These are phyloP conservation scores for Cudoniella acicularis DNA, from an alignment of 495 filamentous ascomycete species.

Conservation along the genomic window DNA sequence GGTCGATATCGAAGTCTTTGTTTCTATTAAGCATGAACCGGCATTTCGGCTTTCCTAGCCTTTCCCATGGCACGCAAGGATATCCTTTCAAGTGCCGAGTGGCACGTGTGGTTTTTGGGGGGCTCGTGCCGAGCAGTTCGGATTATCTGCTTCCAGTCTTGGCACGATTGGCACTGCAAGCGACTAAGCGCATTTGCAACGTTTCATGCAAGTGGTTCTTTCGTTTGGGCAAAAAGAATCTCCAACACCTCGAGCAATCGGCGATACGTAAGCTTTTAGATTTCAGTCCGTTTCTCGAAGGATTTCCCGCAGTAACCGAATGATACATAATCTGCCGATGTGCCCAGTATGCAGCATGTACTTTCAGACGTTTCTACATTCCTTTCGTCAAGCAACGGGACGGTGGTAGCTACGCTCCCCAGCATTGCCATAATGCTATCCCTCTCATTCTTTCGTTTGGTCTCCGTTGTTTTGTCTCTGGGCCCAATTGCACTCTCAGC, in stretches of 20 bases:
- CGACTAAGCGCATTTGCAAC: not conserved
- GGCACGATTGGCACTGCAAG: not conserved
- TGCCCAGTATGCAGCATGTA: not conserved
- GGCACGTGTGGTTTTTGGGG: not conserved
- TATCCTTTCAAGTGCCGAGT: not conserved
- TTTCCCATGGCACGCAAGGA: not conserved
- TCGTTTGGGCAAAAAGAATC: not conserved
- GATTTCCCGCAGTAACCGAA: no score
- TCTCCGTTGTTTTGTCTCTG: not conserved
- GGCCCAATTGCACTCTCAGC: not conserved
- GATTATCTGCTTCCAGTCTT: not conserved
- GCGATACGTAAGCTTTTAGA: not conserved
- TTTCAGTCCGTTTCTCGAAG: no score
- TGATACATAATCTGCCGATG: not conserved
- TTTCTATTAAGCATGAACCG: not conserved
- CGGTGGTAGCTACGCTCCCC: not conserved
- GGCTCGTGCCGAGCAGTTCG: not conserved
- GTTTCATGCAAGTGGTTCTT: not conserved
- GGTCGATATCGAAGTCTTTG: not conserved
- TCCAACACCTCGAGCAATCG: not conserved
- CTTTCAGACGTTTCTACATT: not conserved
- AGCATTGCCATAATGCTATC: not conserved
- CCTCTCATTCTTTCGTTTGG: no score
- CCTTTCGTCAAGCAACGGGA: not conserved
- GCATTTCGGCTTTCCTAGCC: not conserved